Percentiles rank a stretch among this genome's conserved stretches.
These are phyloP conservation scores for Boechera stricta DNA, from an alignment of 345 rosid genomes.

Conservation along the genomic window DNA sequence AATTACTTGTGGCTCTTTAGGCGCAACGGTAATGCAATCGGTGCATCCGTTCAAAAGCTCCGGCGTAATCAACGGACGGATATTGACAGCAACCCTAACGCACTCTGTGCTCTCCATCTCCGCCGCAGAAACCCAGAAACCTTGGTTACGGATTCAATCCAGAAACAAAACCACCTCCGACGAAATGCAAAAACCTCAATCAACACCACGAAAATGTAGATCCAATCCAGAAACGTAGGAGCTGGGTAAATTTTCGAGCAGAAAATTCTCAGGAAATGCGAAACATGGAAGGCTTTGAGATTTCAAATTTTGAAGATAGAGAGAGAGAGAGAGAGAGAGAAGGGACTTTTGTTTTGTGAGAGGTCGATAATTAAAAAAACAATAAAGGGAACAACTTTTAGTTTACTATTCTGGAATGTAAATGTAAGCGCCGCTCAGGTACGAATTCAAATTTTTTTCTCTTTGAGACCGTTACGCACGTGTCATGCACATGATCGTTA, in stretches of 20 bases:
- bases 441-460: slow-evolving; percentile 53
- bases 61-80: slow-evolving; percentile 83
- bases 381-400: slow-evolving; percentile 17
- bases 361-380: slow-evolving; percentile 38
- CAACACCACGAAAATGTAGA: slow-evolving; percentile 16
- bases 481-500: slow-evolving; percentile 31
- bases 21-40: slow-evolving; percentile 83
- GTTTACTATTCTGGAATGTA: slow-evolving; percentile 22
- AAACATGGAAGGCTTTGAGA: slow-evolving; percentile 26
- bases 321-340: slow-evolving; percentile 19
- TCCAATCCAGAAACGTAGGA: slow-evolving; percentile 23
- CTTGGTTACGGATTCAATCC: slow-evolving; percentile 14
- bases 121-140: slow-evolving; percentile 20
- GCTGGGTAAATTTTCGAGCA: slow-evolving; percentile 19
- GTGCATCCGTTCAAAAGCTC: slow-evolving; percentile 90
- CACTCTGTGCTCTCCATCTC: slow-evolving; percentile 67
- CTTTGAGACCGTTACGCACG: slow-evolving; percentile 45
- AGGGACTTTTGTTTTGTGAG: slow-evolving; percentile 1
- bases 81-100: slow-evolving; percentile 88
- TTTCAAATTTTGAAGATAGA: slow-evolving; percentile 39
- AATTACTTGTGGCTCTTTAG: slow-evolving; percentile 89
- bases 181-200: background rate
- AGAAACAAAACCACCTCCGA: slow-evolving; percentile 15
- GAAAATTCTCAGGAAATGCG: slow-evolving; percentile 17
- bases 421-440: slow-evolving; percentile 52